Evolutionary conservation across 1,139 yeast genomes (phyloP), one percentile per base, ranked within the genome.

Genomic region (Pichia sp.): DNA sequence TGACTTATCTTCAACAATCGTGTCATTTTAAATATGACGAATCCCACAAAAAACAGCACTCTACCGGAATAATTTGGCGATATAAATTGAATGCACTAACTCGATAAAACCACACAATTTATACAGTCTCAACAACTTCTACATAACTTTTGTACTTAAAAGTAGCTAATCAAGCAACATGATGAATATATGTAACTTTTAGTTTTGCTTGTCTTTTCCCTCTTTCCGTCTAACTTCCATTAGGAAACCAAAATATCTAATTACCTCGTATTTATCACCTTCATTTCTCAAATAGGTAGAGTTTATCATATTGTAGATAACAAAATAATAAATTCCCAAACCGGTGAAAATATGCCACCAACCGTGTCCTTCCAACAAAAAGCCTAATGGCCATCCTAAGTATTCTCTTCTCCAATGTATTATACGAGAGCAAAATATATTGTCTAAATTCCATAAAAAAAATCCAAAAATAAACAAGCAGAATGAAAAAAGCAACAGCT

Each of bases 311-410:
- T 62, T 62, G 46, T 62, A 63, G 32, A 59, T 40, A 41, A 63
- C 56, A 51, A 63, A 63, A 44, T 61, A 61, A 44, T 62, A 63
- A 16, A 63, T 62, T 11, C 95, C 95, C 10, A 79, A 68, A 3
- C 95, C 95, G 0, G 95, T 86, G 51, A 86, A 73, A 33, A 86
- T 68, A 61, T 92, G 98, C 98, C 98, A 92, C 97, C 97, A 92
- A 23, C 95, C 96, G 60, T 92, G 98, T 33, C 95, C 85, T 61
- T 92, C 98, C 36, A 92, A 70, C 9, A 92, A 54, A 52, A 87
- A 77, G 1, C 98, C 98, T 48, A 84, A 77, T 1, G 97, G 97
- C 69, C 88, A 75, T 3, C 95, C 95, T n/a, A 80, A 57, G 59
- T 73, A 68, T 3, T 64, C 55, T 52, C 95, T 75, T 61, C 97